These are phyloP conservation scores for Tolypocladium nubicola DNA, from an alignment of 2,329 filamentous ascomycete genomes.

Conservation along the genomic window DNA sequence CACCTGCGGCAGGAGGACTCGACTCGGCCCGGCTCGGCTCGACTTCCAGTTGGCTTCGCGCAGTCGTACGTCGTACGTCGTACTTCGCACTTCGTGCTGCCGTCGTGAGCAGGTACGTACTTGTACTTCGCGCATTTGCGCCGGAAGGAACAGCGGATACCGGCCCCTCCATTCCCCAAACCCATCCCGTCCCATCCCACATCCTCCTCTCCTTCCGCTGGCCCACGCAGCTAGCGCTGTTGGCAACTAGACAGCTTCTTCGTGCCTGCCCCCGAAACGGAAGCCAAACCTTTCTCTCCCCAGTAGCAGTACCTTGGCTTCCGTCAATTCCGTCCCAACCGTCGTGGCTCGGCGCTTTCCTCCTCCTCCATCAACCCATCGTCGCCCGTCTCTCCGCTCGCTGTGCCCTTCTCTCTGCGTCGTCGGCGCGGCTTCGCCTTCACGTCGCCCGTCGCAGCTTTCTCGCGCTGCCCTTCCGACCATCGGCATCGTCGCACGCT, in stretches of 20 bases:
- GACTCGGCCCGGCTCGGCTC: not conserved
- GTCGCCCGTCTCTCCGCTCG: not conserved
- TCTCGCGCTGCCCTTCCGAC: not conserved
- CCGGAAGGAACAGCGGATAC: not conserved
- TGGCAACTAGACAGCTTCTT: not conserved
- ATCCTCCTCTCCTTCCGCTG: not conserved
- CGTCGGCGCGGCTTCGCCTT: not conserved
- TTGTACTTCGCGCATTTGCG: not conserved
- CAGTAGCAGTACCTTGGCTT: not conserved
- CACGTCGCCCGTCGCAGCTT: not conserved
- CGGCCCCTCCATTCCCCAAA: not conserved
- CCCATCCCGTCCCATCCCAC: not conserved
- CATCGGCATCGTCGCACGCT: not conserved
- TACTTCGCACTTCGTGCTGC: not conserved
- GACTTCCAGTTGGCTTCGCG: too few species aligned
- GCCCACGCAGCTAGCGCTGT: not conserved
- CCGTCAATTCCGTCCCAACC: not conserved
- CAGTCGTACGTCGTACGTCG: too few species aligned
- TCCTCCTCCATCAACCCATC: not conserved
- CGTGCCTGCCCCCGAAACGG: not conserved
- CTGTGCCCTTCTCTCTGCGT: not conserved
- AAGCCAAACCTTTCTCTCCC: not conserved
- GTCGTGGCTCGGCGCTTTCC: not conserved
- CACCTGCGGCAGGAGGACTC: not conserved
- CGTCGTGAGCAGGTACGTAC: not conserved